A percentile compares a stretch with the other conserved stretches of the same genome.
Conservation (phyloP, 2,329 filamentous ascomycete genomes). For the Fusarium proliferatum region DNA sequence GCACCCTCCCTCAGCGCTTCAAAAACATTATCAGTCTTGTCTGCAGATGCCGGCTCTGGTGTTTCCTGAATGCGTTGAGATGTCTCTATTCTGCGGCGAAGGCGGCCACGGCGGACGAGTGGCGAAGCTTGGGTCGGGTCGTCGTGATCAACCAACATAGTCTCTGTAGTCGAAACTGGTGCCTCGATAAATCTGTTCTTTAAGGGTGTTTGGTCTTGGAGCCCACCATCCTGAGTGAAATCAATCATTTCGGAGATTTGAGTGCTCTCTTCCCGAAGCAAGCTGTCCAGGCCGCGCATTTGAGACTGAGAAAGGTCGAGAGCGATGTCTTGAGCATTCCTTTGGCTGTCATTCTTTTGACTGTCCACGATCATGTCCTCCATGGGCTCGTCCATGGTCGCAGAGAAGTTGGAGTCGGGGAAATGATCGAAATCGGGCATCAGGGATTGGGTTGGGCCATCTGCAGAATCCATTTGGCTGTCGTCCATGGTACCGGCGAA, state of each 20-base stretch:
- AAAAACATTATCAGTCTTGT: slow-evolving; percentile 65
- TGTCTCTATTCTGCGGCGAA: slow-evolving; percentile 57
- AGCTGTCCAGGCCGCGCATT: slow-evolving; percentile 66
- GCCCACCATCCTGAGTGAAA: slow-evolving; percentile 83
- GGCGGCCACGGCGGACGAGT: slow-evolving; percentile 68
- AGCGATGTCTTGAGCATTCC: slow-evolving; percentile 58
- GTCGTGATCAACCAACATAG: slow-evolving; percentile 62
- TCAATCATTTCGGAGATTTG: slow-evolving; percentile 78
- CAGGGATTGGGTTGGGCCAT: slow-evolving; percentile 56
- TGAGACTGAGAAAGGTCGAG: slow-evolving; percentile 72
- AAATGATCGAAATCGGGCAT: slow-evolving; percentile 69
- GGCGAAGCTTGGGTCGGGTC: slow-evolving; percentile 71
- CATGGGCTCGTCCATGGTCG: slow-evolving; percentile 64
- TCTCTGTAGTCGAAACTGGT: slow-evolving; percentile 77
- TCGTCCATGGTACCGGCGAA: slow-evolving; percentile 90
- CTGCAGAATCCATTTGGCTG: slow-evolving; percentile 56
- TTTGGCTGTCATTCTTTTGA: slow-evolving; percentile 52
- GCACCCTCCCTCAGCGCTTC: slow-evolving; percentile 75
- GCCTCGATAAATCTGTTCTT: slow-evolving; percentile 73
- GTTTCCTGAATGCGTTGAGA: slow-evolving; percentile 34
- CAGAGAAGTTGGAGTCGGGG: slow-evolving; percentile 70
- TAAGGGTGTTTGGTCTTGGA: slow-evolving; percentile 78
- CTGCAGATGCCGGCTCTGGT: slow-evolving; percentile 27
- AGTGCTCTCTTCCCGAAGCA: slow-evolving; percentile 63
- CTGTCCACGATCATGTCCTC: slow-evolving; percentile 64